A percentile compares a stretch with the other conserved stretches of the same genome.
These are phyloP conservation scores for Suhomyces taliae DNA, from an alignment of 1,139 yeast genomes.

Conservation along the genomic window DNA sequence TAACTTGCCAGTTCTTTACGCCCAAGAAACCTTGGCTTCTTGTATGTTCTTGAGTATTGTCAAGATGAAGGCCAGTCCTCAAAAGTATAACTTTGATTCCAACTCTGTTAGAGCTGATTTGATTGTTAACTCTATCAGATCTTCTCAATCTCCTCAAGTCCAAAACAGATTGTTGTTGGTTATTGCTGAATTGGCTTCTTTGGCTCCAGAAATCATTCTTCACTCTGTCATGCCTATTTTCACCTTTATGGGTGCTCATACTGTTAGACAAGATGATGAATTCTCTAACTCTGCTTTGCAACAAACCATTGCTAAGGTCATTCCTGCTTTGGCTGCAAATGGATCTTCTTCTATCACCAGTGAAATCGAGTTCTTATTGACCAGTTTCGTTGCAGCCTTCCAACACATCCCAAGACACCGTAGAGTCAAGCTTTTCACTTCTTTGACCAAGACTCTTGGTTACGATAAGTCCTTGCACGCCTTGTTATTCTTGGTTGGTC, in stretches of 20 bases:
- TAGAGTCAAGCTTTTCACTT: conserved; percentile 78
- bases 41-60: conserved; percentile 76
- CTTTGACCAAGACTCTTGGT: conserved; percentile 78
- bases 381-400: conserved; percentile 91
- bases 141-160: conserved; percentile 89
- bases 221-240: conserved; percentile 99
- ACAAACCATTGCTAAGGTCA: conserved; percentile 84
- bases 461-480: conserved; percentile 65
- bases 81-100: conserved; percentile 50
- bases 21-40: conserved; percentile 87
- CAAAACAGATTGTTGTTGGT: conserved; percentile 85
- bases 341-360: conserved; percentile 52
- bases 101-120: conserved; percentile 81
- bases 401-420: conserved; percentile 96
- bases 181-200: conserved; percentile 80
- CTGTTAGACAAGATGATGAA: conserved; percentile 95
- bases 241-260: conserved; percentile 98
- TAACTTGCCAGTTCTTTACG: conserved; percentile 83
- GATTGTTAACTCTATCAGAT: conserved; percentile 84
- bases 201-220: conserved; percentile 87
- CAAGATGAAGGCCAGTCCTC: conserved; percentile 34
- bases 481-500: conserved; percentile 75
- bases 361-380: conserved; percentile 79
- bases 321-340: conserved; percentile 81
- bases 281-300: conserved; percentile 91